These are phyloP conservation scores for Pterulicium gracile DNA, from an alignment of 1,284 basidiomycete species.

Conservation along the genomic window DNA sequence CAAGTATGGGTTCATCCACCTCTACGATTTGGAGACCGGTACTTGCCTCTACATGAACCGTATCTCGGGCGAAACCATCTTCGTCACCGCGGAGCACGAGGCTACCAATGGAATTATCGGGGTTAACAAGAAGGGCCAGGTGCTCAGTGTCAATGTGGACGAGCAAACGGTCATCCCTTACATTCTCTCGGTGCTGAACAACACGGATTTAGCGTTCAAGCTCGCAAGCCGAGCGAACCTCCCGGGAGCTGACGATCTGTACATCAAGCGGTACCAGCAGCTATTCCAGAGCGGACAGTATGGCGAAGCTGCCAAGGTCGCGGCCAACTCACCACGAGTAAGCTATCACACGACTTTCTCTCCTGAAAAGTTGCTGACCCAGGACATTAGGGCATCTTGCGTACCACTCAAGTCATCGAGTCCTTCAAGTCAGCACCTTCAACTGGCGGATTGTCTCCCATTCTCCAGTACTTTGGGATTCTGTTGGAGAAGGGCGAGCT, in stretches of 20 bases:
- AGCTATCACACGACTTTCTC: conserved; percentile 14
- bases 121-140: conserved; percentile 99
- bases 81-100: conserved; percentile 97
- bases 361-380: no score
- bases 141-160: conserved; percentile 94
- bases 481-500: conserved; percentile 96
- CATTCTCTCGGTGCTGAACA: conserved; percentile 89
- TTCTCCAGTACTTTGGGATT: conserved; percentile 98
- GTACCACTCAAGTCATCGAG: conserved; percentile 94
- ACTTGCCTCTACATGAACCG: conserved; percentile 99
- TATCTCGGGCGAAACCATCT: conserved; percentile 98
- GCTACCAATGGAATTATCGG: conserved; percentile 93
- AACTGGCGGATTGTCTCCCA: conserved; percentile 89
- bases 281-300: conserved; percentile 89
- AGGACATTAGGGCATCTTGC: conserved; percentile 74
- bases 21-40: conserved; percentile 98
- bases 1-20: conserved; percentile 99
- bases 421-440: conserved; percentile 95
- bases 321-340: conserved; percentile 92
- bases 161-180: conserved; percentile 96
- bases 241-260: conserved; percentile 96
- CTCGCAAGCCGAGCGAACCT: conserved; percentile 95
- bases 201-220: conserved; percentile 97
- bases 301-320: conserved; percentile 96
- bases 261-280: conserved; percentile 91